Conservation (phyloP, 2,329 filamentous ascomycete species). For the Scedosporium apiospermum region DNA sequence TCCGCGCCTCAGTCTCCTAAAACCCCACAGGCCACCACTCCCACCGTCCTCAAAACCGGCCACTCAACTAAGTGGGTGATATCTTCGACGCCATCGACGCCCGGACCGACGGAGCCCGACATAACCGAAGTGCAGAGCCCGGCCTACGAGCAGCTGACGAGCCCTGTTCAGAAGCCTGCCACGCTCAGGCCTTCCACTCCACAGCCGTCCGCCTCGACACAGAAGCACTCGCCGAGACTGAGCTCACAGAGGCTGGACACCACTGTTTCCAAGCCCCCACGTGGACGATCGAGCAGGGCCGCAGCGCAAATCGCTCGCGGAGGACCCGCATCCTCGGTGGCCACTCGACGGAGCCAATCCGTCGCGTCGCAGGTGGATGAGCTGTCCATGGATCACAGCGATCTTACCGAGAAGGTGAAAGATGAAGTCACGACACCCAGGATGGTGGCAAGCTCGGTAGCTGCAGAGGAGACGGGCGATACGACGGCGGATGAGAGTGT, state of each 20-base stretch:
- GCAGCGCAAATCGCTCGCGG: conserved; percentile 2
- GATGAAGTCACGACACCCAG: conserved; percentile 48
- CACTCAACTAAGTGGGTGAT: conserved; percentile 51
- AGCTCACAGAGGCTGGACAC: conserved; percentile 9
- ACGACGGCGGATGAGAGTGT: conserved; percentile 45
- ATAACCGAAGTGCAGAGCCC: conserved; percentile 35
- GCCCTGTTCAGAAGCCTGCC: conserved; percentile 36
- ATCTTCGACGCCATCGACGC: conserved; percentile 49
- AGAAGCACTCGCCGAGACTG: conserved; percentile 9
- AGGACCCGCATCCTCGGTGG: conserved; percentile 5
- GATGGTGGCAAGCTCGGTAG: conserved; percentile 10
- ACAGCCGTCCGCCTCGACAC: conserved; percentile 18
- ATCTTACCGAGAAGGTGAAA: conserved; percentile 39
- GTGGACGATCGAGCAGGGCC: background rate
- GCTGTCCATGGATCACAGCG: conserved; percentile 31
- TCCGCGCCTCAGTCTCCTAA: conserved; percentile 5
- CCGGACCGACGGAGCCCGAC: conserved; percentile 25
- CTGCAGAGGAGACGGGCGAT: conserved; percentile 45
- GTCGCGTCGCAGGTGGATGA: conserved; percentile 39
- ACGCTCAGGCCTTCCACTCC: conserved; percentile 24
- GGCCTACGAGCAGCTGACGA: conserved; percentile 44
- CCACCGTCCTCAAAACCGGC: conserved; percentile 21
- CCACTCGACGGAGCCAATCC: conserved; percentile 34
- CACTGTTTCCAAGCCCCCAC: conserved; percentile 1
- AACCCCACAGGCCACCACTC: conserved; percentile 9